phyloP scores from a whole-genome alignment of 257 asterid genomes.

The Primulina huaijiensis region DNA sequence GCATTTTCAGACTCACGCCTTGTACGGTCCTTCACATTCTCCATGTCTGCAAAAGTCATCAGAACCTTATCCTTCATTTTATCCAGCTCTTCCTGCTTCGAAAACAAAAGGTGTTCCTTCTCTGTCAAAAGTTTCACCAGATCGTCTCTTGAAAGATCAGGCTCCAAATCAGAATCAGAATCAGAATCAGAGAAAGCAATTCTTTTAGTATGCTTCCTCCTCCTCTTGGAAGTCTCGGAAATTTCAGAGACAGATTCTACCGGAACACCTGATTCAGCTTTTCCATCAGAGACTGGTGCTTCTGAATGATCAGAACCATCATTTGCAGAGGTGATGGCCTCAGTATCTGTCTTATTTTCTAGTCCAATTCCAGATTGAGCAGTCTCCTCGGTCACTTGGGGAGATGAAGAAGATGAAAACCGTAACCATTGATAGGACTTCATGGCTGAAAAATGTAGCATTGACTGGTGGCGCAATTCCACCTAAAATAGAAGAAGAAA shows the following conservation, averaged over 20 bases:
- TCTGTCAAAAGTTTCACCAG: constrained; percentile 67
- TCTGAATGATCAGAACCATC: constrained; percentile 34
- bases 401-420: constrained; percentile 62
- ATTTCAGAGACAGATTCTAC: constrained; percentile 23
- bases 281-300: constrained; percentile 37
- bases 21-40: constrained; percentile 71
- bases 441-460: constrained; percentile 33
- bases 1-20: constrained; percentile 81
- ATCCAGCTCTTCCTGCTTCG: constrained; percentile 57
- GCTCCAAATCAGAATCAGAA: constrained; percentile 47
- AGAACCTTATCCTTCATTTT: constrained; percentile 68
- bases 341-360: constrained; percentile 27
- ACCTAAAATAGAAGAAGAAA: constrained; percentile 31
- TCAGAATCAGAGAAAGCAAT: constrained; percentile 35
- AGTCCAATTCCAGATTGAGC: constrained; percentile 36
- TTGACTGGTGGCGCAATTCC: constrained; percentile 35
- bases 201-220: constrained; percentile 41
- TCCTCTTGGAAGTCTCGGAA: constrained; percentile 27
- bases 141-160: constrained; percentile 68
- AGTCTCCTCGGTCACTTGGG: constrained; percentile 43
- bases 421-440: constrained; percentile 39
- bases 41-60: constrained; percentile 73
- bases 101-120: constrained; percentile 55
- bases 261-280: constrained; percentile 58
- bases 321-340: not conserved